These are phyloP conservation scores for Jasminum sambac DNA, from an alignment of 257 asterid genomes.

Conservation along the genomic window DNA sequence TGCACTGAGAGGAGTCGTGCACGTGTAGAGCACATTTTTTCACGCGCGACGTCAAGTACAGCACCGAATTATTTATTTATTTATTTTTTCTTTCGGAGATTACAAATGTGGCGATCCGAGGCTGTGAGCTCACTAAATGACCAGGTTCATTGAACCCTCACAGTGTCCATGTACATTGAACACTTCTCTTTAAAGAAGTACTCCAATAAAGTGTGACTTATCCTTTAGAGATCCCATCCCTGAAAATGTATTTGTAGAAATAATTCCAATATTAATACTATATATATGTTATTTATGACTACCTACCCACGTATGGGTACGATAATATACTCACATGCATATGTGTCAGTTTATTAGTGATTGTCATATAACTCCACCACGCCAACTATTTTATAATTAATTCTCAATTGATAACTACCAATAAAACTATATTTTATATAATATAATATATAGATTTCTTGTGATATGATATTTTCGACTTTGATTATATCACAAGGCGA, in stretches of 20 bases:
- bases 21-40: background rate
- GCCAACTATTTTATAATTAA: no score
- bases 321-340: no score
- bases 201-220: no score
- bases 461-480: background rate
- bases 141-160: slow-evolving; percentile 32
- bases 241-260: background rate
- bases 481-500: slow-evolving; percentile 9
- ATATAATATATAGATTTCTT: no score
- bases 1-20: background rate
- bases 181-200: background rate
- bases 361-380: no score
- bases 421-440: no score
- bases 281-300: no score
- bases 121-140: slow-evolving; percentile 1
- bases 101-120: slow-evolving; percentile 34
- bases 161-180: background rate
- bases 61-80: background rate
- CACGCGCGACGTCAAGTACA: background rate
- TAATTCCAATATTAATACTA: no score
- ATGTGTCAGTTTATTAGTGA: no score
- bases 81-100: background rate
- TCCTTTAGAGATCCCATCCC: background rate
- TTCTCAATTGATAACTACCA: no score
- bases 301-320: no score